Conservation (phyloP, 2,329 filamentous ascomycete species). For the Magnaporthales sp. region DNA sequence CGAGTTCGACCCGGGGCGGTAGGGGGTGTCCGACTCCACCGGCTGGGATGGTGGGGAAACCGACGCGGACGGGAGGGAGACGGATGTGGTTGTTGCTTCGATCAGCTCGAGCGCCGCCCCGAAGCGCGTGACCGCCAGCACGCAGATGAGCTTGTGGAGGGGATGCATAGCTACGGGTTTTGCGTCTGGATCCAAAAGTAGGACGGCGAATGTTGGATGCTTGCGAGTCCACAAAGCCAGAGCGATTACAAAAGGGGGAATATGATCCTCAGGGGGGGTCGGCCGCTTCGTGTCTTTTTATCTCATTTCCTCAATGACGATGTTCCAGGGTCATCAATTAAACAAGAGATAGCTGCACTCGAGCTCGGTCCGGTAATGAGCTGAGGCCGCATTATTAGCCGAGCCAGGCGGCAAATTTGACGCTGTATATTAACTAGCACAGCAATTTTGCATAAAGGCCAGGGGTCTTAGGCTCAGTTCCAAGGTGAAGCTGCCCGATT, state of each 20-base stretch:
- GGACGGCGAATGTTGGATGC: neutral
- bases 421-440: neutral
- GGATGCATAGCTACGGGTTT: neutral
- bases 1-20: neutral
- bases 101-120: neutral
- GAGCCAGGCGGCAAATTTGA: neutral
- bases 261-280: neutral
- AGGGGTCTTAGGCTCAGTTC: neutral
- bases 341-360: neutral
- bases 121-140: neutral
- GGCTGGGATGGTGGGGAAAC: neutral
- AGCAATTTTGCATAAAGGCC: neutral
- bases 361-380: neutral
- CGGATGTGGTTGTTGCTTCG: neutral
- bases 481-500: neutral
- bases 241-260: neutral
- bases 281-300: neutral
- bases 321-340: neutral
- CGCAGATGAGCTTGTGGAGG: neutral
- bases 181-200: neutral
- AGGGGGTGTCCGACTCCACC: neutral
- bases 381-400: neutral
- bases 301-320: neutral
- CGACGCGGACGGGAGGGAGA: neutral
- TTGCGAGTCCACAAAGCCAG: neutral